Base-by-base conservation (phyloP, 805 yeast species). In the Tetrapisispora phaffii region DNA sequence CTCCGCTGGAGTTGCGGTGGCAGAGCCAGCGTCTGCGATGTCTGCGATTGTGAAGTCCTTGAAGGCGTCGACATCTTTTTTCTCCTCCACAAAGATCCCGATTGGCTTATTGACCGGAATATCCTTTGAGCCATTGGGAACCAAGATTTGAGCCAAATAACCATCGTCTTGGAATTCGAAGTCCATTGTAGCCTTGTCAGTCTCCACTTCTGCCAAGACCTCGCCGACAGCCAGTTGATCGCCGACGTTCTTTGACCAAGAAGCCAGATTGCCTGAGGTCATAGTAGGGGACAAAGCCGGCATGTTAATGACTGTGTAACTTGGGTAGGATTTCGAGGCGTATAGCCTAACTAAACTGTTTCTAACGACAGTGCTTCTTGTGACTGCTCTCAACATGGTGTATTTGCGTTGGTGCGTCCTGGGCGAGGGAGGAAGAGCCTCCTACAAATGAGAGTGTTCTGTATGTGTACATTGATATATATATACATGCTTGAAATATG, bases 211-310 rank as follows among this genome's bases (percentile, higher is more conserved):
- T 48, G 96, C 97, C 55, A 90, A 77, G 39, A 93, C 81, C 63
- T 89, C 97, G 68, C 98, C 98, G 19, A 97, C 93, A 26, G 75
- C 59, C 54, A 93, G 78, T 66, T 77, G 69, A 65, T 93, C 98
- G 60, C 98, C 98, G 33, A 81, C 85, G 38, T 76, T 68, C 73
- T 89, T 93, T 63, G 80, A 76, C 98, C 98, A 93, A 48, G 78
- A 73, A 34, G 90, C 90, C 53, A 93, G 72, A 66, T 79, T 82
- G 64, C 98, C 98, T 63, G 85, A 90, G 50, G 96, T 85, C 99
- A 93, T 93, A 44, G 99, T 93, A 53, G 99, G 98, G n/a, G 97
- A 90, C 59, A 93, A 73, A 9, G 99, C 98, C 41, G 98, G 99
- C 98, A 93, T 93, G 65, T 82, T 82, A 58, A 93, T 87, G 60